Base-by-base conservation (phyloP, 116 monocot genomes). In the Papilionanthe hybrid region DNA sequence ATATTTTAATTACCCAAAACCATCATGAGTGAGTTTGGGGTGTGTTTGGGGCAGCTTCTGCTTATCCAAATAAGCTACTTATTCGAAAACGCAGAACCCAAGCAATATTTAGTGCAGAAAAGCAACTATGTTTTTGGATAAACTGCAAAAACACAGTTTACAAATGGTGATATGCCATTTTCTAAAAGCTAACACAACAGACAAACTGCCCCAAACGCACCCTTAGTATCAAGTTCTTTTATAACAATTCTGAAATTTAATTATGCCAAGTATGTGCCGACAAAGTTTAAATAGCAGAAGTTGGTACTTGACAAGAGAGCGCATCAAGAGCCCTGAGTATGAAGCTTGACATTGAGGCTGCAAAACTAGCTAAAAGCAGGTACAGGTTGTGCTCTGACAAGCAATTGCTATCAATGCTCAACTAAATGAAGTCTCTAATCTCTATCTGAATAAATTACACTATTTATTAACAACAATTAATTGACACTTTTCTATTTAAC, bases 221-320 rank as follows among this genome's bases (percentile, higher is more conserved):
- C n/a, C n/a, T n/a, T n/a, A n/a, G 6, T 18, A 56, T 66, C 9
- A 66, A 66, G 69, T 69, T 69, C 29, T 37, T 30, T 27, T 37
- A 17, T 32, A 69, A 12, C 15, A 28, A 28, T 69, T 69, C 15
- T 0, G 32, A 32, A 27, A 69, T 32, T 69, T 69, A 32, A 69
- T 69, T 69, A 12, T 1, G 5, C 68, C 30, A 13, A 69, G 37
- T 49, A 30, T 27, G 69, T 11, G 0, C 15, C 2, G 37, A 28
- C 69, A 69, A 37, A 69, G 69, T 17, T 69, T 69, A 60, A 49
- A 49, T 49, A 82, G 45, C 32, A 79, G 58, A 81, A 56, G 72
- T 29, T 75, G 78, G 84, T 82, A 82, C 81, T 87, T 75, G 81
- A 87, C 87, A 87, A 65, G 60, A 81, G 69, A 37, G 68, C 55